Evolutionary conservation across 2,329 filamentous ascomycete species (phyloP), one percentile per base, ranked within the genome.

Genomic region (Curvularia eragrostidis): DNA sequence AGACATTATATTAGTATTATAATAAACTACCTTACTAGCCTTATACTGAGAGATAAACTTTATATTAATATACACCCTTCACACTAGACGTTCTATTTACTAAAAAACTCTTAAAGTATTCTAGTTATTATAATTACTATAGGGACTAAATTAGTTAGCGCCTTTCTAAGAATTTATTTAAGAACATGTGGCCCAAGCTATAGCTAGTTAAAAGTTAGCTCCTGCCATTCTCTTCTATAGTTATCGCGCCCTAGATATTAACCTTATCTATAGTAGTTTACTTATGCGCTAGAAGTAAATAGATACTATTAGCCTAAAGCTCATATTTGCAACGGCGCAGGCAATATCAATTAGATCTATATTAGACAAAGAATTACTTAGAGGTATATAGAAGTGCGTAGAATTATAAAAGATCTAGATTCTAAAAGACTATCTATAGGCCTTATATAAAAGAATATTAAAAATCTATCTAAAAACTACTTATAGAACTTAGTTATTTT

Each of bases 201-300:
- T 72, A 3, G 79, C 78, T 0, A 86, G 86, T 1, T 78, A 83
- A 12, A 64, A 67, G 12, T 77, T 90, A 0, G 87, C 85, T 0
- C 85, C 84, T 0, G 86, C 87, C 0, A 61, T 90, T n/a, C 79
- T 91, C 1, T 89, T 89, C 78, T 82, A 85, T 63, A 88, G 88
- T 4, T 90, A 87, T 70, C 83, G 84, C 15, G 71, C 78, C 5
- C 82, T 83, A 0, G 80, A 78, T 0, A 72, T 77, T 10, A 88
- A 91, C 62, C 81, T 86, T 39, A 69, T 91, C 0, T 91, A 91
- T 74, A 75, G 80, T 0, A 81, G 83, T 0, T 83, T 87, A 61
- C 74, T 90, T 3, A 80, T 81, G 13, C 71, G 68, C 6, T 92
- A 89, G 89, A 81, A 87, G 66, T 60, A 69, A 0, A 68, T 80